phyloP scores from a whole-genome alignment of 345 rosid species.

The Lepidium aucheri region DNA sequence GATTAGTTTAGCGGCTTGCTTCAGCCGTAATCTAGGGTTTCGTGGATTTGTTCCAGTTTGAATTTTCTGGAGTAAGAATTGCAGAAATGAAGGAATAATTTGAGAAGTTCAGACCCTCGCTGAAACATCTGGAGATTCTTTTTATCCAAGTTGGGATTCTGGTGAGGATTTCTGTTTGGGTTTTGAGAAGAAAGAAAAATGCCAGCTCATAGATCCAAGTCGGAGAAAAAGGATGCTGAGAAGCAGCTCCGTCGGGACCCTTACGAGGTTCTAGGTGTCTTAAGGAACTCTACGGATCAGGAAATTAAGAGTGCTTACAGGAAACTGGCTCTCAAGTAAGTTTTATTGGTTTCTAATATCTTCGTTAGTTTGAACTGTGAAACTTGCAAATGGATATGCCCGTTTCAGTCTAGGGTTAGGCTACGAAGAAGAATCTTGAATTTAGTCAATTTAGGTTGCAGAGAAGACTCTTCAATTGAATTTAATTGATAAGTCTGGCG shows the following conservation, averaged over 20 bases:
- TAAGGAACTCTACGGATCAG: conserved; percentile 76
- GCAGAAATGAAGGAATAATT: conserved; percentile 15
- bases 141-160: conserved; percentile 1
- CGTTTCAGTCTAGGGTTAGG: conserved; percentile 11
- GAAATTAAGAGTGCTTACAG: conserved; percentile 89
- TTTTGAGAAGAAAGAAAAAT: conserved; percentile 20
- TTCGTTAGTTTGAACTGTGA: neutral
- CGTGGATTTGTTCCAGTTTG: neutral
- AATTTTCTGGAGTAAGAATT: neutral
- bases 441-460: neutral
- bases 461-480: neutral
- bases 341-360: neutral
- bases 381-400: neutral
- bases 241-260: conserved; percentile 86
- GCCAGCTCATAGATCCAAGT: conserved; percentile 57
- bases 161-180: neutral
- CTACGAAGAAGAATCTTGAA: neutral
- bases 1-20: neutral
- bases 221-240: conserved; percentile 60
- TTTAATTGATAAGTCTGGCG: neutral
- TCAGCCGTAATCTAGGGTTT: conserved; percentile 8
- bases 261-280: conserved; percentile 76
- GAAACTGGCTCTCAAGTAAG: conserved; percentile 92
- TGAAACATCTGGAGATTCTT: neutral
- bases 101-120: neutral